Evolutionary conservation across 2,329 filamentous ascomycete species (phyloP), one percentile per base, ranked within the genome.

Genomic region (Fusarium virguliforme): DNA sequence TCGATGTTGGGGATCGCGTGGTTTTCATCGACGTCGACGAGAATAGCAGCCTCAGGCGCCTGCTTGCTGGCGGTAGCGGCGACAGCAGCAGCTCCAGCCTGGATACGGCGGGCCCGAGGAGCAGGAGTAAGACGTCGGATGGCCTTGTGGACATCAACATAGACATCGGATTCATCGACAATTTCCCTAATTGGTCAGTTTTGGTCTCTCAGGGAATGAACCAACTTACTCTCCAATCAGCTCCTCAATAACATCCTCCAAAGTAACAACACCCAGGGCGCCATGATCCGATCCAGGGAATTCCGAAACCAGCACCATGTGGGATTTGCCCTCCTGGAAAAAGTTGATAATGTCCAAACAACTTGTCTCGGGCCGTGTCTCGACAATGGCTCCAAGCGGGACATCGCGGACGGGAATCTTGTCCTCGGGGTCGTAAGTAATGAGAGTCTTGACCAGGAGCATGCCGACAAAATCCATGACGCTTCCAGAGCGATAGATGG

Each of bases 341-440:
- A 98, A 99, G 83, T 99, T 99, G 83, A 99, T 94, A 76, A 99
- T 98, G 80, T 99, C 96, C 62, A 99, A 83, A 79, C 96, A 99
- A 83, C 95, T 98, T 0, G 96, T 99, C 79, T 98, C 94, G 0
- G 96, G 94, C 9, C 94, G 90, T 0, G 96, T 99, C 81, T 99
- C 96, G 2, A 97, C 96, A 7, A 99, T 89, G 0, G 96, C 98
- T 13, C 96, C 96, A 56, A 99, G 86, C 8, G 94, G 91, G 78
- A 99, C 98, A 68, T 98, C 95, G 67, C 92, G 89, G 37, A 99
- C 96, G 22, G 90, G 90, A 77, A 92, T 93, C 77, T 88, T 89
- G 78, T 99, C 96, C 80, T 99, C 96, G 0, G 96, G 96, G 73
- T 99, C 96, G 79, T 99, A 99, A 0, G 96, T 98, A 77, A 99